Base-by-base conservation (phyloP, 75 land plant genomes). In the Larix kaempferi region DNA sequence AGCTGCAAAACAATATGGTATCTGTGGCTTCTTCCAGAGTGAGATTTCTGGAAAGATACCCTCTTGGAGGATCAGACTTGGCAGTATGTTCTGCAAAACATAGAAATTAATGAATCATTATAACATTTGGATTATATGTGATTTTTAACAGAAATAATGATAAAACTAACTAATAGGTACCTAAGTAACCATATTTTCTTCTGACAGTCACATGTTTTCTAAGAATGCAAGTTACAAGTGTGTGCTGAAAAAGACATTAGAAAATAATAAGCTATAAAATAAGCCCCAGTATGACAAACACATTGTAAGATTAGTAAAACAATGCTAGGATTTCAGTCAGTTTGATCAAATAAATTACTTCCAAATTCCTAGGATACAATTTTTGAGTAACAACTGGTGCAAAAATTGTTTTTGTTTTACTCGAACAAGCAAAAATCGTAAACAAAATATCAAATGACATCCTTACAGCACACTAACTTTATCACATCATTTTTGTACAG, bases 21-120 rank as follows among this genome's bases (percentile, higher is more conserved):
- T 93, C 92, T 12, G 91, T 93, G 56, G 96, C 94, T 81, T 94
- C 95, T 54, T 88, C 94, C 35, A 95, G 76, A 54, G 93, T 88
- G 11, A 88, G 59, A 81, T 86, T 94, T 88, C 92, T 84, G 54
- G 83, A 57, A 73, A 80, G 76, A 8, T 62, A 74, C 57, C 84
- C 79, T 69, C 71, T 77, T 11, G 67, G 79, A 62, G 75, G 81
- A 49, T 83, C 84, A 25, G 87, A 73, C 75, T 64, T 55, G 5
- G 79, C 77, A 17, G 71, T 80, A 25, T 84, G 71, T 71, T 85
- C 89, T 86, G 83, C 60, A 66, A 83, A 77, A 57, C 66, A 59
- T 49, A 49, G 2, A 49, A 49, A 49, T 49, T 49, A 49, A 49
- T 49, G 10, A 8, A 49, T 49, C 12, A 49, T 49, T 49, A 44